Conservation (phyloP, 805 yeast genomes). For the Groenewaldozyma tartarivorans region DNA sequence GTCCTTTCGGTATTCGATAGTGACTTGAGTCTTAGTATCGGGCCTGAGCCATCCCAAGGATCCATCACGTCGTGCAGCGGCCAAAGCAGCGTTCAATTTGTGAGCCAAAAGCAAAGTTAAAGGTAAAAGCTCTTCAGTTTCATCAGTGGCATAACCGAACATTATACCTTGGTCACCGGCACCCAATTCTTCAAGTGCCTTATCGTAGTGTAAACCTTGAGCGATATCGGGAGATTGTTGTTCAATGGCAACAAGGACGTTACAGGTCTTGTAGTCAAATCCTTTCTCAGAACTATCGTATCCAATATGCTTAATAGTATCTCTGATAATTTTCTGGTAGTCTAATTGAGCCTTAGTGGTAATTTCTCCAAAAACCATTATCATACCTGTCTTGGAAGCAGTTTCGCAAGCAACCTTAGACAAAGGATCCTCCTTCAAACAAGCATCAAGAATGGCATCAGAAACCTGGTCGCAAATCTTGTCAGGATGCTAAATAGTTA, state of each 20-base stretch:
- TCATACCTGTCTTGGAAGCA: conserved; percentile 98
- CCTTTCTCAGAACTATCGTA: conserved; percentile 95
- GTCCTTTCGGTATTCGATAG: conserved; percentile 90
- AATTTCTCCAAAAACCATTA: conserved; percentile 98
- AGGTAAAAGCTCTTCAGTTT: conserved; percentile 95
- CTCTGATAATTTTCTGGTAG: conserved; percentile 96
- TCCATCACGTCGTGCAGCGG: conserved; percentile 95
- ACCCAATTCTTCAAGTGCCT: conserved; percentile 93
- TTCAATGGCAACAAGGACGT: conserved; percentile 97
- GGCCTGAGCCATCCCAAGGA: conserved; percentile 96
- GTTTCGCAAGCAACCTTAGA: conserved; percentile 99
- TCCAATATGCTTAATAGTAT: conserved; percentile 97
- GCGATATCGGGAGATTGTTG: conserved; percentile 99
- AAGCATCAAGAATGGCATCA: conserved; percentile 96
- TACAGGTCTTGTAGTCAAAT: conserved; percentile 98
- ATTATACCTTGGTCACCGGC: conserved; percentile 99
- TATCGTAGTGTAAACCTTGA: conserved; percentile 95
- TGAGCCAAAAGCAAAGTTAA: conserved; percentile 90
- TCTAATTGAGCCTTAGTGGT: conserved; percentile 94
- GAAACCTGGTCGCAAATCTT: conserved; percentile 91
- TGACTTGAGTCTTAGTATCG: conserved; percentile 99
- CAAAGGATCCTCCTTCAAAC: conserved; percentile 88
- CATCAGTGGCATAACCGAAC: conserved; percentile 99
- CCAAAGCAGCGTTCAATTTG: conserved; percentile 92
- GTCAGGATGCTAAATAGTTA: conserved; percentile 30